These are phyloP conservation scores for Penicillium canariense DNA, from an alignment of 495 filamentous ascomycete species.

Conservation along the genomic window DNA sequence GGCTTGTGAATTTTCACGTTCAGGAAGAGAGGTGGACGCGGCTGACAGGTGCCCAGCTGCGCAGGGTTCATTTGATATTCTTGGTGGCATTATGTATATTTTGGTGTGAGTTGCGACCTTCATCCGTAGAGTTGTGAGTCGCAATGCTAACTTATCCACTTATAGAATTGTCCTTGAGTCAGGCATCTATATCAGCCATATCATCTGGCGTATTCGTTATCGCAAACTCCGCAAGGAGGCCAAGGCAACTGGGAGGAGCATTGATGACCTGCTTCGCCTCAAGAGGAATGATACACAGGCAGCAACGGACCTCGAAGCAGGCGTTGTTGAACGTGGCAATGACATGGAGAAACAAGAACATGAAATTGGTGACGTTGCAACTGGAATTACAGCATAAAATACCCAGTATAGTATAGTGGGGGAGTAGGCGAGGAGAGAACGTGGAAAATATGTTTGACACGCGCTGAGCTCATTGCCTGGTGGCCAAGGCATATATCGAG, in stretches of 20 bases:
- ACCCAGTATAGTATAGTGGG: no score
- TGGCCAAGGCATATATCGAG: no score
- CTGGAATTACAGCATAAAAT: not conserved
- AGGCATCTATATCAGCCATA: slow-evolving; percentile 67
- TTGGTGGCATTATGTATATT: slow-evolving; percentile 69
- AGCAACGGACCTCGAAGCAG: not conserved
- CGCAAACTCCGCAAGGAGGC: slow-evolving; percentile 57
- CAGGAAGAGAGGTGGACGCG: not conserved
- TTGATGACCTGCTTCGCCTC: slow-evolving; percentile 58
- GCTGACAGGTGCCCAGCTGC: slow-evolving; percentile 44
- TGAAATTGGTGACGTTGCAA: not conserved
- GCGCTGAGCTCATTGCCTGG: no score
- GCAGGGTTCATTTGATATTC: slow-evolving; percentile 66
- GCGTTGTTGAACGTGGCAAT: not conserved
- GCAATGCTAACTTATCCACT: not conserved
- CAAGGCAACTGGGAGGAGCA: slow-evolving; percentile 53
- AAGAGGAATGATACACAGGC: slow-evolving; percentile 8
- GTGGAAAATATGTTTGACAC: no score
- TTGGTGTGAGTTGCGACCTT: slow-evolving; percentile 49
- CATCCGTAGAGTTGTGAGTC: not conserved
- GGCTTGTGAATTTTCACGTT: not conserved
- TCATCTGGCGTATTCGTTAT: slow-evolving; percentile 65
- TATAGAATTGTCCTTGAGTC: slow-evolving; percentile 60
- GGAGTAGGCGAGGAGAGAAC: no score
- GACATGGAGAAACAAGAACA: not conserved